Conservation (phyloP, 2,329 filamentous ascomycete genomes). For the Aureobasidium subglaciale region DNA sequence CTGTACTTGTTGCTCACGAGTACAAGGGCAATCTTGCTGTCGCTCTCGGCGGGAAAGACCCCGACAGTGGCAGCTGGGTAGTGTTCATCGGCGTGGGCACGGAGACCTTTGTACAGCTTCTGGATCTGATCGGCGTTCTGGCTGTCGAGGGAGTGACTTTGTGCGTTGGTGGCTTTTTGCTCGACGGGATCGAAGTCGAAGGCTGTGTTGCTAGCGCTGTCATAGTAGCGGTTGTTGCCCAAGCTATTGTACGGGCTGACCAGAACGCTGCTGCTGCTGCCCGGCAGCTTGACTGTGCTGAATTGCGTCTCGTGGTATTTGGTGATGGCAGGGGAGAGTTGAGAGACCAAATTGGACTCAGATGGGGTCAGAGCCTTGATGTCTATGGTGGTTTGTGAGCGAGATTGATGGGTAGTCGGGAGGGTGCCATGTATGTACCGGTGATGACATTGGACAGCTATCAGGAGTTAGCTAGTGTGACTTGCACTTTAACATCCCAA, state of each 20-base stretch:
- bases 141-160: slow-evolving; percentile 73
- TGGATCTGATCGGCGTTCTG: slow-evolving; percentile 72
- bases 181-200: slow-evolving; percentile 82
- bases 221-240: slow-evolving; percentile 77
- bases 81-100: slow-evolving; percentile 75
- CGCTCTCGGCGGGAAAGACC: slow-evolving; percentile 71
- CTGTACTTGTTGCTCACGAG: slow-evolving; percentile 96
- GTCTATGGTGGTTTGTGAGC: slow-evolving; percentile 46
- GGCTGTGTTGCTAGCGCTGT: slow-evolving; percentile 78
- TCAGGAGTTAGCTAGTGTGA: slow-evolving; percentile 21
- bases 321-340: slow-evolving; percentile 76
- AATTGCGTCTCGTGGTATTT: slow-evolving; percentile 97
- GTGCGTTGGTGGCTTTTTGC: slow-evolving; percentile 76
- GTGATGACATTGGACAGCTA: slow-evolving; percentile 83
- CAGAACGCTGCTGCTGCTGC: slow-evolving; percentile 63
- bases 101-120: slow-evolving; percentile 72
- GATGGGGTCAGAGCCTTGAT: slow-evolving; percentile 79
- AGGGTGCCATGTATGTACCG: slow-evolving; percentile 48
- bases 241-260: slow-evolving; percentile 82
- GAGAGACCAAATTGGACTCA: slow-evolving; percentile 58
- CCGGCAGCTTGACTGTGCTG: slow-evolving; percentile 79
- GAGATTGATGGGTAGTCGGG: background rate
- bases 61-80: slow-evolving; percentile 76
- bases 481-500: slow-evolving; percentile 12
- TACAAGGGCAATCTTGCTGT: slow-evolving; percentile 69